Evolutionary conservation across 1,139 yeast species (phyloP).

Genomic region (Candida sp.): DNA sequence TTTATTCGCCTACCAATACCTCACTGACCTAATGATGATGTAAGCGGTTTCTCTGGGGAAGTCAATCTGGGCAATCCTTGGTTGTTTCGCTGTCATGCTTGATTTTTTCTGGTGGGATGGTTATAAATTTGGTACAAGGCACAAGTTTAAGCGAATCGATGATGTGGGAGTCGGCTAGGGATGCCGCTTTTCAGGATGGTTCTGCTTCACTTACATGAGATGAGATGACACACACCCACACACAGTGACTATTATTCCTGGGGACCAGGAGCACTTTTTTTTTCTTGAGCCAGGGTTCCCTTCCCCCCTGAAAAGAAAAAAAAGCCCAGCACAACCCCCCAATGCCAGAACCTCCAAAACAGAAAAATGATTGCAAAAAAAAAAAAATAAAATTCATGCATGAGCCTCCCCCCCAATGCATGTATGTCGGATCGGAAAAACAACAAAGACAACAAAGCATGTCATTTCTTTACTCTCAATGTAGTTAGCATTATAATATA

Average conservation of each 20-base stretch:
- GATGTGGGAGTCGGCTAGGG: neutral
- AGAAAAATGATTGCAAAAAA: conserved; percentile 1
- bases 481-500: neutral
- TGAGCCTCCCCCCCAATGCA: neutral
- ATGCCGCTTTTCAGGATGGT: neutral
- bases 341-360: neutral
- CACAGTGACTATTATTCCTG: neutral
- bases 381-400: neutral
- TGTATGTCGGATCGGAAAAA: neutral
- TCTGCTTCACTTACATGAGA: neutral
- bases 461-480: too few relatives aligned
- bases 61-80: too few relatives aligned
- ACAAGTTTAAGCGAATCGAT: neutral
- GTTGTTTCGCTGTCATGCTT: neutral
- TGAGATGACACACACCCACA: neutral
- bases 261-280: neutral
- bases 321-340: neutral
- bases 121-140: neutral
- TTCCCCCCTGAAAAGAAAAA: neutral
- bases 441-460: neutral
- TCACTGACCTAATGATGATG: too few relatives aligned
- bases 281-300: neutral
- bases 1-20: too few relatives aligned
- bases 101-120: neutral
- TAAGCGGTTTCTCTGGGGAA: too few relatives aligned